Conservation (phyloP, 352 stramenopile species). For the Achlya hypogyna region DNA sequence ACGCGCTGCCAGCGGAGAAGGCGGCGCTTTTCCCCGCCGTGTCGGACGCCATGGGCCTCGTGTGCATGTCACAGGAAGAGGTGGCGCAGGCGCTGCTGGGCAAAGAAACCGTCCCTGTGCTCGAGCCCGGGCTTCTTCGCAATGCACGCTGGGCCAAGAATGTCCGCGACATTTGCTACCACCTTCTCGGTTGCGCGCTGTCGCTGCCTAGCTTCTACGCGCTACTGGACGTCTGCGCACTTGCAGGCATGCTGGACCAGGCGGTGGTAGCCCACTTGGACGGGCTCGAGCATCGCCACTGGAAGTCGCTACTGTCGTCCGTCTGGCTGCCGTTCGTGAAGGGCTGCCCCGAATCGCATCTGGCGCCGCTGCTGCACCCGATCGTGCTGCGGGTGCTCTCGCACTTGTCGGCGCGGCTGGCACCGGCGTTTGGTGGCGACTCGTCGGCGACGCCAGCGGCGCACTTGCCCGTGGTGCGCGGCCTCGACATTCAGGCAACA, state of each 20-base stretch:
- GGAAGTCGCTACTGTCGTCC: conserved; percentile 57
- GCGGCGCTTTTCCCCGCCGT: conserved; percentile 32
- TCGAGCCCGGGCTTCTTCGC: conserved; percentile 32
- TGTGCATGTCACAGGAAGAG: conserved; percentile 66
- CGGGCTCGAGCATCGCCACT: conserved; percentile 61
- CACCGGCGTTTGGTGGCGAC: conserved; percentile 30
- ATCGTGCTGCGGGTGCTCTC: conserved; percentile 41
- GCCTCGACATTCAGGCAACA: conserved; percentile 19
- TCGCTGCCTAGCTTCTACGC: conserved; percentile 42
- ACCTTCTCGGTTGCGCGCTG: conserved; percentile 59
- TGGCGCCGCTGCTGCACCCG: conserved; percentile 48
- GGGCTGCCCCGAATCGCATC: conserved; percentile 46
- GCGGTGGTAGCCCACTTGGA: conserved; percentile 56
- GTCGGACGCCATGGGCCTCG: conserved; percentile 46
- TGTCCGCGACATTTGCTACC: conserved; percentile 64
- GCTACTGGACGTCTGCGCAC: conserved; percentile 30
- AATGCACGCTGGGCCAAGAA: conserved; percentile 81
- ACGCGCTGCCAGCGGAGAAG: conserved; percentile 46
- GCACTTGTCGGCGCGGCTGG: conserved; percentile 50
- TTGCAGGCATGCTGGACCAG: conserved; percentile 33
- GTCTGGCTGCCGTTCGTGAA: conserved; percentile 68
- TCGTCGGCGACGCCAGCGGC: conserved; percentile 9
- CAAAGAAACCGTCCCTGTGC: conserved; percentile 52
- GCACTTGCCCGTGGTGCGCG: background rate
- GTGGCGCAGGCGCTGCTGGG: conserved; percentile 62